A percentile compares a stretch with the other conserved stretches of the same genome.
Evolutionary conservation across 2,329 filamentous ascomycete genomes (phyloP).

Genomic region (Leptodontidium sp.): DNA sequence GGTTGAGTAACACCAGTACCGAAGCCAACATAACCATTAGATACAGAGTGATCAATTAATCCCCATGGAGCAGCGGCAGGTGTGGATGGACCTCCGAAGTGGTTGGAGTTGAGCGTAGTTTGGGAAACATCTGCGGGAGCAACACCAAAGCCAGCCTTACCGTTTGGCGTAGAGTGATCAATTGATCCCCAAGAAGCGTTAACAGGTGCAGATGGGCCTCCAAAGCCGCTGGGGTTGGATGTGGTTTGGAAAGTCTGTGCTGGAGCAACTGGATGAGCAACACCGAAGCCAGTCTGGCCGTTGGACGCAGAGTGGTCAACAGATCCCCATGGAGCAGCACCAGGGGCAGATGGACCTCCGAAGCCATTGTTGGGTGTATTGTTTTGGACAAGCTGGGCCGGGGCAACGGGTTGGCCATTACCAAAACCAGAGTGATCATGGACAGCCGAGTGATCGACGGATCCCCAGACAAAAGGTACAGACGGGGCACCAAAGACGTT

Average conservation of each 20-base stretch:
- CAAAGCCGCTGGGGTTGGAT: background rate
- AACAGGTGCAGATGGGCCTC: background rate
- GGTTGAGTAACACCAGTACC: background rate
- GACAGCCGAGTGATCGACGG: background rate
- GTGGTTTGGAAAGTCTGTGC: background rate
- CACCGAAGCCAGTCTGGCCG: background rate
- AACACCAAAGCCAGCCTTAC: background rate
- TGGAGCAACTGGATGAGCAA: background rate
- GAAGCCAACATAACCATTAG: background rate
- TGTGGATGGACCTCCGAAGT: background rate
- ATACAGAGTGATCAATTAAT: background rate
- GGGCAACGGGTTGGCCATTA: background rate
- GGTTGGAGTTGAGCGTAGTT: background rate
- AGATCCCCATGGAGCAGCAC: background rate
- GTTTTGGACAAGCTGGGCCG: no score
- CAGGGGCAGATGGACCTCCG: no score
- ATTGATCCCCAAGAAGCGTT: background rate
- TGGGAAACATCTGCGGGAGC: background rate
- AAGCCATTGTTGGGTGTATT: no score
- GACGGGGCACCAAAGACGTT: slow-evolving; percentile 4
- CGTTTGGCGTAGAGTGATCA: background rate
- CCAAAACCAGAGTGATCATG: background rate
- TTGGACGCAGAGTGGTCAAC: background rate
- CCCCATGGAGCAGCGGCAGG: background rate
- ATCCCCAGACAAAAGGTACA: background rate